phyloP scores from a whole-genome alignment of 2,329 filamentous ascomycete species.

The Trichoderma semiorbis region DNA sequence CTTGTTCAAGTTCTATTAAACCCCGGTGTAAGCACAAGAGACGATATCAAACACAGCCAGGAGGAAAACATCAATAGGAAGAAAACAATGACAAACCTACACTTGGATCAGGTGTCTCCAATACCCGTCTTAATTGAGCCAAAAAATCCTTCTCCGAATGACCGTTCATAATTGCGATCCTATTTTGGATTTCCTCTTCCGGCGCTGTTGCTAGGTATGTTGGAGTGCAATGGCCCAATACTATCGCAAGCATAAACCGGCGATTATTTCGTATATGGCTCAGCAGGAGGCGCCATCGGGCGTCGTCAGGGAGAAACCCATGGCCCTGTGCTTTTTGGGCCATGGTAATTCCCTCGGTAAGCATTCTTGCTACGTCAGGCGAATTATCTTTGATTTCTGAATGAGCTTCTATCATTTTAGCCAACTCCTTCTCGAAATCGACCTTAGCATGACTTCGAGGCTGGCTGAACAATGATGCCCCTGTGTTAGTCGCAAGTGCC shows the following conservation, averaged over 20 bases:
- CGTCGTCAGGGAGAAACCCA: slow-evolving; percentile 33
- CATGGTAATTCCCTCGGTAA: slow-evolving; percentile 28
- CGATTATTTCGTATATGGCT: slow-evolving; percentile 25
- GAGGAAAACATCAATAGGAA: not conserved
- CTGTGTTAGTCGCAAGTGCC: not conserved
- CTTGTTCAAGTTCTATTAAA: slow-evolving; percentile 32
- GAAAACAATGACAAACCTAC: slow-evolving; percentile 27
- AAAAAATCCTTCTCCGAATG: slow-evolving; percentile 28
- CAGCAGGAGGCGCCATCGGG: slow-evolving; percentile 34
- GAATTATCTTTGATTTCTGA: not conserved
- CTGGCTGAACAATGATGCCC: slow-evolving; percentile 25
- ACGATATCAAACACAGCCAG: not conserved
- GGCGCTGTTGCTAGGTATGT: slow-evolving; percentile 29
- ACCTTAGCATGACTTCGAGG: slow-evolving; percentile 24
- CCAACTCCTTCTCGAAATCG: slow-evolving; percentile 26
- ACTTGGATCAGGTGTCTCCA: slow-evolving; percentile 28
- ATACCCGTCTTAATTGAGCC: slow-evolving; percentile 22
- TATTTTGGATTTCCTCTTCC: slow-evolving; percentile 26
- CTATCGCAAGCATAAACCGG: slow-evolving; percentile 32
- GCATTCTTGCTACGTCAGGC: not conserved
- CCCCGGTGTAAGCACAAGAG: not conserved
- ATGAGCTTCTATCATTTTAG: not conserved
- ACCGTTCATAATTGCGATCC: slow-evolving; percentile 26
- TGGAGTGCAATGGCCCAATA: slow-evolving; percentile 27
- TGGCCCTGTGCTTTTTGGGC: slow-evolving; percentile 24